phyloP scores from a whole-genome alignment of 257 asterid genomes.

The Verbascum thapsus region DNA sequence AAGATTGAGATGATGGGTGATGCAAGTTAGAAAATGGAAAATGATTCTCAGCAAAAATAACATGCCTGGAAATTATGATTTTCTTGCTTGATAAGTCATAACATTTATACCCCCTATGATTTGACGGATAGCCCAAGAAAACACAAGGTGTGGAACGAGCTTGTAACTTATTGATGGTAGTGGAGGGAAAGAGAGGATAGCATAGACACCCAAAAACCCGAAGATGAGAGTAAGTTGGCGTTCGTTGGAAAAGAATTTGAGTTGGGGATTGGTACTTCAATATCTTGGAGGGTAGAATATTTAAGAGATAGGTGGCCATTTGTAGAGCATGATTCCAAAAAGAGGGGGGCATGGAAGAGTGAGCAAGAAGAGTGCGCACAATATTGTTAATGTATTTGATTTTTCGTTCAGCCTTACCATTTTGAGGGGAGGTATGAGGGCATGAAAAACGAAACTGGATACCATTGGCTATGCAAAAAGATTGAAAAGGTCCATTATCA shows the following conservation, averaged over 20 bases:
- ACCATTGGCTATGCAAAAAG: too few relatives aligned
- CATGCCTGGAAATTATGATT: too few relatives aligned
- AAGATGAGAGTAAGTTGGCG: too few relatives aligned
- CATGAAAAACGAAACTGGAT: too few relatives aligned
- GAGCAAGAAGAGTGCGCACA: neutral
- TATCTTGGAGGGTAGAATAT: neutral
- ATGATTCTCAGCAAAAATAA: neutral
- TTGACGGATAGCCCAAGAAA: conserved; percentile 2
- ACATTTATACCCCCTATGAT: too few relatives aligned
- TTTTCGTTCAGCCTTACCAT: too few relatives aligned
- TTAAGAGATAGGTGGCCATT: too few relatives aligned
- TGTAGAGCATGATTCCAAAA: neutral
- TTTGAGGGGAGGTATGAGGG: too few relatives aligned
- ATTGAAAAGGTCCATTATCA: too few relatives aligned
- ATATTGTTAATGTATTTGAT: neutral
- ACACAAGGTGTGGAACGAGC: neutral
- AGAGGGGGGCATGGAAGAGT: neutral
- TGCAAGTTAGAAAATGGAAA: neutral
- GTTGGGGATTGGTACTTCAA: neutral
- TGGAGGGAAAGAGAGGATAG: neutral
- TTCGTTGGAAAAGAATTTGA: neutral
- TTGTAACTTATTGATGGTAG: neutral
- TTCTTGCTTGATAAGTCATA: too few relatives aligned
- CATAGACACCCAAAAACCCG: conserved; percentile 9
- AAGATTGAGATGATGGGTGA: neutral